Evolutionary conservation across 2,329 filamentous ascomycete genomes (phyloP).

Genomic region (Cladophialophora psammophila): DNA sequence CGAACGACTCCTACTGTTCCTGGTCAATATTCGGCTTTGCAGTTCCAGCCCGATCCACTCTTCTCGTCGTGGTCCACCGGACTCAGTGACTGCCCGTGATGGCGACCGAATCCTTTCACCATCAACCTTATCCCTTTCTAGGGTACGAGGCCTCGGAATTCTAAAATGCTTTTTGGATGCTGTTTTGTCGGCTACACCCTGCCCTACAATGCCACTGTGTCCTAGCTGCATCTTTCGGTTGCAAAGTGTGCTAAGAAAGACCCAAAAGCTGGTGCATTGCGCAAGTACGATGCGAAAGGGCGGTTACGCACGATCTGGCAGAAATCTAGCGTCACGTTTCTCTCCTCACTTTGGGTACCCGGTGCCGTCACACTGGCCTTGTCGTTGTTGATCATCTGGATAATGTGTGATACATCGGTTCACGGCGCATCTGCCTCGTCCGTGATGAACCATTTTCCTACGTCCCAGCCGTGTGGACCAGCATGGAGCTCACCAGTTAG

Average conservation of each 20-base stretch:
- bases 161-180: not conserved
- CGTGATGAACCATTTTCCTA: not conserved
- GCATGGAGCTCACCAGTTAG: not conserved
- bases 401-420: not conserved
- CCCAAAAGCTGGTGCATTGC: not conserved
- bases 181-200: not conserved
- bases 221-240: too few species aligned
- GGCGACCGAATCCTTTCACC: not conserved
- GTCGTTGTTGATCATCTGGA: not conserved
- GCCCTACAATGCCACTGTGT: not conserved
- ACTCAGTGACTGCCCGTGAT: not conserved
- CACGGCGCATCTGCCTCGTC: not conserved
- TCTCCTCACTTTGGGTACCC: not conserved
- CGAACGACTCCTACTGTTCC: not conserved
- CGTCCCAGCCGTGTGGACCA: not conserved
- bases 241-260: not conserved
- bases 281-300: not conserved
- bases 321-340: not conserved
- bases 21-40: not conserved
- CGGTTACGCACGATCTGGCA: not conserved
- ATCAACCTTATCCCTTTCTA: not conserved
- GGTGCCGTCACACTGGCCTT: not conserved
- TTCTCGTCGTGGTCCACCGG: not conserved
- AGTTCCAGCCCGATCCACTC: conserved; percentile 1
- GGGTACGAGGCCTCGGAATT: not conserved